Evolutionary conservation across 176 grass and related monocot genomes (phyloP), one percentile per base, ranked within the genome.

Genomic region (Typha latifolia): DNA sequence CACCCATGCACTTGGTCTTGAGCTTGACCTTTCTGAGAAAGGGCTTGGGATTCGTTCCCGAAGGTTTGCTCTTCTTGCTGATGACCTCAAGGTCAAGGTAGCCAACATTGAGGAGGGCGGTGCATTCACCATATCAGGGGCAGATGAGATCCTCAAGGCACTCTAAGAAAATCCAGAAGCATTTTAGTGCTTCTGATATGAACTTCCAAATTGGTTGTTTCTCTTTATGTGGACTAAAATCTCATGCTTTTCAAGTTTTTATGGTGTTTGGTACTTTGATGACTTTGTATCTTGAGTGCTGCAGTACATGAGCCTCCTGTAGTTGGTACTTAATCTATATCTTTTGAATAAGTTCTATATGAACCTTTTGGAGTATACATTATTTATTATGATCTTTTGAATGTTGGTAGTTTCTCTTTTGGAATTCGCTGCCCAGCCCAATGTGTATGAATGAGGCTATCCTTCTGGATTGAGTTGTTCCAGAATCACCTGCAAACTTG

Each of bases 81-180:
- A 97, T 12, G 72, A 97, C 80, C 89, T 93, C 26, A 83, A 78
- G 61, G 85, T 91, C 23, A 90, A 87, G 31, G 83, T 92, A 18
- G 83, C 94, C 47, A 97, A 97, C 72, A 73, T 97, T 27, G 94
- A 97, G 75, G 94, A 97, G 72, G 94, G 94, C 12, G 94, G 94
- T 16, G 81, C 87, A 49, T 97, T 97, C 78, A 93, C 88, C 62
- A 68, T 97, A 63, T 97, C 94, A 8, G 94, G 94, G 13, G 94
- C 94, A 13, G 94, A 97, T 29, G 89, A 92, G 83, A 97, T 97
- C 78, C 81, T 97, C 48, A 92, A 97, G 62, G 85, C 89, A 47
- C 89, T 97, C 7, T 90, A 87, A 59, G 53, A 59, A 59, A 59
- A 11, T 59, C 20, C 53, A 21, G n/a, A 19, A 19, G 53, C 10